Percentiles rank a stretch among this genome's conserved stretches.
phyloP scores from a whole-genome alignment of 2,329 filamentous ascomycete genomes.

The Hypoxylon rubiginosum region DNA sequence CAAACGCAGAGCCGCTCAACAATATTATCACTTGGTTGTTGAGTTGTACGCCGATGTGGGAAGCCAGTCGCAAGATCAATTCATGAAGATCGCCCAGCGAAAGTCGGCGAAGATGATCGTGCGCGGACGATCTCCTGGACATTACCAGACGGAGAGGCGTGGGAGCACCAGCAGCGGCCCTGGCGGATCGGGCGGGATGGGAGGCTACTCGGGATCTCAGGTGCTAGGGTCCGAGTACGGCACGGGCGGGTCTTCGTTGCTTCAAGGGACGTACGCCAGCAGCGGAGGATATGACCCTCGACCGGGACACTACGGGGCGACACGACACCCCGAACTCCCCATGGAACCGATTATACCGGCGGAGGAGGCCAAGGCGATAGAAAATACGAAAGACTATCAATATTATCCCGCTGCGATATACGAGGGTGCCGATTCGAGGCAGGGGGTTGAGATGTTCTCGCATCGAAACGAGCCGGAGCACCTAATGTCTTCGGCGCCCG shows the following conservation, averaged over 20 bases:
- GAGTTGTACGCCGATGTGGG: slow-evolving; percentile 82
- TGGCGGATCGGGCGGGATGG: too few relatives aligned
- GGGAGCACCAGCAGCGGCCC: slow-evolving; percentile 70
- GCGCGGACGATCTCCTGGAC: slow-evolving; percentile 83
- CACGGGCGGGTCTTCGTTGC: slow-evolving; percentile 55
- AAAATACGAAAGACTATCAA: slow-evolving; percentile 65
- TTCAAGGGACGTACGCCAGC: slow-evolving; percentile 55
- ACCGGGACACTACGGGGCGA: slow-evolving; percentile 57
- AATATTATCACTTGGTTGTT: slow-evolving; percentile 92
- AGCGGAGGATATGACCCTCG: slow-evolving; percentile 57
- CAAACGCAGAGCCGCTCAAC: slow-evolving; percentile 88
- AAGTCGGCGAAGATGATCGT: slow-evolving; percentile 88
- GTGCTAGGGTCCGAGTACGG: slow-evolving; percentile 58
- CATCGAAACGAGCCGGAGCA: slow-evolving; percentile 53
- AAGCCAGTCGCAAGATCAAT: slow-evolving; percentile 64
- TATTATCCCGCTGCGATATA: slow-evolving; percentile 68
- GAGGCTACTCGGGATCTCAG: slow-evolving; percentile 55
- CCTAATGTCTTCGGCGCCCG: slow-evolving; percentile 50
- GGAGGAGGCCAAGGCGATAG: slow-evolving; percentile 66
- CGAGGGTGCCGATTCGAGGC: slow-evolving; percentile 60
- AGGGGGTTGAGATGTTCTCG: slow-evolving; percentile 65
- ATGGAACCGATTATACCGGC: slow-evolving; percentile 65
- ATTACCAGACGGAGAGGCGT: slow-evolving; percentile 79
- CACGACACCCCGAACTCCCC: slow-evolving; percentile 63
- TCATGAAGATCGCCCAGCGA: slow-evolving; percentile 77